These are phyloP conservation scores for Coemansia sp. DNA, from an alignment of 192 early-diverging fungal genomes.

Conservation along the genomic window DNA sequence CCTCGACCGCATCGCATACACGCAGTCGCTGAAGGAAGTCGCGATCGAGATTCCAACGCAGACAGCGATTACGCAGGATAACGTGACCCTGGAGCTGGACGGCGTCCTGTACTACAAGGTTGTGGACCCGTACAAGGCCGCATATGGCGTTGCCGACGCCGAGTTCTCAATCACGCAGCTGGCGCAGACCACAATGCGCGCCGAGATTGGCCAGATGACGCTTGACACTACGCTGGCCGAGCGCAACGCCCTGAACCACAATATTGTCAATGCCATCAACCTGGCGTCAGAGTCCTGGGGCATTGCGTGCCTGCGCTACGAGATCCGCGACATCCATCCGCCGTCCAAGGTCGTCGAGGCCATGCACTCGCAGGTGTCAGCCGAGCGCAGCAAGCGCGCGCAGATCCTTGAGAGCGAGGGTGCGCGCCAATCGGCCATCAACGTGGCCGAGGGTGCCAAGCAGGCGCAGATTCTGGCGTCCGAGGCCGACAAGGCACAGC, in stretches of 20 bases:
- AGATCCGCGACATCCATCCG: conserved; percentile 94
- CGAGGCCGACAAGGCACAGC: conserved; percentile 84
- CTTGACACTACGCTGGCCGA: conserved; percentile 93
- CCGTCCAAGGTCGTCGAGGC: conserved; percentile 89
- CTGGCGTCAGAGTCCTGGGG: conserved; percentile 92
- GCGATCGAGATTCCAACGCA: conserved; percentile 88
- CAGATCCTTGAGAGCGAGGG: conserved; percentile 88
- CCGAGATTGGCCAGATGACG: conserved; percentile 98
- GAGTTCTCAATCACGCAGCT: conserved; percentile 95
- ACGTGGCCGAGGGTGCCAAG: conserved; percentile 93
- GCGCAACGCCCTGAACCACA: conserved; percentile 84
- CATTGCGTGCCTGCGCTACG: conserved; percentile 91
- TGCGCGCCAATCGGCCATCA: conserved; percentile 88
- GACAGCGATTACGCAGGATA: conserved; percentile 93
- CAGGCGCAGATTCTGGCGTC: conserved; percentile 89
- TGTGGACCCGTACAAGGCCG: conserved; percentile 88
- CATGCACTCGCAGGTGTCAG: conserved; percentile 98
- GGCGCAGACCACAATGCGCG: conserved; percentile 99
- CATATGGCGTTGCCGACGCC: conserved; percentile 91
- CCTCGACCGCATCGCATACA: conserved; percentile 85
- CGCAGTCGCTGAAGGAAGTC: conserved; percentile 92
- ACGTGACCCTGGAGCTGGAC: conserved; percentile 93
- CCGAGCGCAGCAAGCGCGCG: conserved; percentile 92
- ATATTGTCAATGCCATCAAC: conserved; percentile 95
- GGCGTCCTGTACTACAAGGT: conserved; percentile 95